Conservation (phyloP, 257 asterid species). For the Voacanga thouarsii region DNA sequence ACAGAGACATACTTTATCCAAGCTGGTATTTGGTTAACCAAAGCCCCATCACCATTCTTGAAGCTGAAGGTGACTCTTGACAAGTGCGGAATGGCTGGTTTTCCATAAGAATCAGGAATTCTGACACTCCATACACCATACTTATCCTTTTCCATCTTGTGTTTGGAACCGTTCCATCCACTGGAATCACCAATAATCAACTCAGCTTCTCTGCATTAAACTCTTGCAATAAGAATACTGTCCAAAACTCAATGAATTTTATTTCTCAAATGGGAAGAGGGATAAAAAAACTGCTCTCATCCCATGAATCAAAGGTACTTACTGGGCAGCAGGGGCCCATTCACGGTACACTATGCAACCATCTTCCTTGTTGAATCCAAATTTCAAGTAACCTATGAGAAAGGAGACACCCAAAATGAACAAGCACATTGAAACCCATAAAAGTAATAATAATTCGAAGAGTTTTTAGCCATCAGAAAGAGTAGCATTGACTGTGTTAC, state of each 20-base stretch:
- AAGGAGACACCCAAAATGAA: conserved; percentile 12
- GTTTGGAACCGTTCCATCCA: conserved; percentile 83
- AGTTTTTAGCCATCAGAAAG: background rate
- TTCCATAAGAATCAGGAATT: conserved; percentile 63
- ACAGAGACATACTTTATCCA: conserved; percentile 91
- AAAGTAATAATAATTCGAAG: conserved; percentile 7
- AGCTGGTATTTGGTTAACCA: conserved; percentile 90
- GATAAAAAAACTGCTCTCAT: conserved; percentile 14
- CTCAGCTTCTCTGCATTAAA: conserved; percentile 77
- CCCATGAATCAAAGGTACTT: conserved; percentile 30
- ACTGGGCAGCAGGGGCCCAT: conserved; percentile 99
- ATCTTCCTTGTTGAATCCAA: conserved; percentile 80
- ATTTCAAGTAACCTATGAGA: conserved; percentile 65
- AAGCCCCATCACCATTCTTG: conserved; percentile 67
- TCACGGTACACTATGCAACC: conserved; percentile 76
- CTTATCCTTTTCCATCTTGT: conserved; percentile 75
- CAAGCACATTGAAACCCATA: conserved; percentile 11
- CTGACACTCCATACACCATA: conserved; percentile 90
- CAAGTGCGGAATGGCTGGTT: conserved; percentile 78
- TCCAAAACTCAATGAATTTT: conserved; percentile 3
- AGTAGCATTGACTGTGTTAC: conserved; percentile 2
- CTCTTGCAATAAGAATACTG: conserved; percentile 16
- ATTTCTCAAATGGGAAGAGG: background rate
- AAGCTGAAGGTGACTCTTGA: conserved; percentile 86
- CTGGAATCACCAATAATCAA: conserved; percentile 80